These are phyloP conservation scores for Fusarium gaditjirri DNA, from an alignment of 2,329 filamentous ascomycete species.

Conservation along the genomic window DNA sequence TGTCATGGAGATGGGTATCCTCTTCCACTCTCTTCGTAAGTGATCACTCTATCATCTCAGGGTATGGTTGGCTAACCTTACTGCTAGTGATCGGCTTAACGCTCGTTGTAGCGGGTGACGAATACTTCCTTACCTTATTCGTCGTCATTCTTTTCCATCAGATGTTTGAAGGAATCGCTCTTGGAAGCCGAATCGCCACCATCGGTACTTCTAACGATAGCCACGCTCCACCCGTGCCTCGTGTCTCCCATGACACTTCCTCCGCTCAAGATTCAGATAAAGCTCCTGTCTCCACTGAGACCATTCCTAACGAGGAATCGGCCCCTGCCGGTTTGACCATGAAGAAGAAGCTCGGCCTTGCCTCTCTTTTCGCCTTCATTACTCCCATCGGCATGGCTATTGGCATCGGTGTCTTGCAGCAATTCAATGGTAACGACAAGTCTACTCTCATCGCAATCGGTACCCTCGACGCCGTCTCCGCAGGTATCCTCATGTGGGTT, in stretches of 20 bases:
- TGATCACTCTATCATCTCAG: neutral
- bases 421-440: slow-evolving; percentile 78
- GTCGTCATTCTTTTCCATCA: slow-evolving; percentile 81
- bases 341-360: slow-evolving; percentile 69
- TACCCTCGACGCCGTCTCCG: slow-evolving; percentile 77
- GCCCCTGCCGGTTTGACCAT: slow-evolving; percentile 48
- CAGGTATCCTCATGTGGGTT: slow-evolving; percentile 83
- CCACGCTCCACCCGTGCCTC: slow-evolving; percentile 36
- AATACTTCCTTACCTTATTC: slow-evolving; percentile 67
- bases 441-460: slow-evolving; percentile 77
- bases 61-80: slow-evolving; percentile 3
- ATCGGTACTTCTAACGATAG: slow-evolving; percentile 53
- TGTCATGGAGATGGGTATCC: slow-evolving; percentile 77
- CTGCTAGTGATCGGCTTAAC: slow-evolving; percentile 70
- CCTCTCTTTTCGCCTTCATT: slow-evolving; percentile 71
- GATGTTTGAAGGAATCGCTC: slow-evolving; percentile 80
- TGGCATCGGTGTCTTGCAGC: slow-evolving; percentile 75
- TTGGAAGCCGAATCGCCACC: slow-evolving; percentile 75
- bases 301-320: slow-evolving; percentile 23
- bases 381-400: slow-evolving; percentile 85
- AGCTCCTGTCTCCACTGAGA: slow-evolving; percentile 39
- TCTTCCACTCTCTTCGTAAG: slow-evolving; percentile 78
- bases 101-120: slow-evolving; percentile 68
- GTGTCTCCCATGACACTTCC: slow-evolving; percentile 30
- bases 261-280: slow-evolving; percentile 44